phyloP scores from a whole-genome alignment of 306 rosid genomes.

The Glycine latifolia region DNA sequence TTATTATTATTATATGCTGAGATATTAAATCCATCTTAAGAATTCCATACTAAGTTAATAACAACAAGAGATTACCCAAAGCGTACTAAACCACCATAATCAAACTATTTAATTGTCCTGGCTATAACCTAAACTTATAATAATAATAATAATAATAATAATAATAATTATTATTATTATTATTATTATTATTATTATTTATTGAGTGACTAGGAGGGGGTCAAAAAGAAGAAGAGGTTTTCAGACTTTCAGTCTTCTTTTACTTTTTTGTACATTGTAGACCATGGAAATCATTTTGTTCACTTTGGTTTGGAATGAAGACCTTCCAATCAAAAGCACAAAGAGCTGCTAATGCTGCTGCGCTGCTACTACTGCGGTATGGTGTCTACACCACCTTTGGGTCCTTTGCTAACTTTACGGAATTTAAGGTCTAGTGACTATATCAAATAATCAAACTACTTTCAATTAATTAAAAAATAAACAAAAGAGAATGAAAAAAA shows the following conservation, averaged over 20 bases:
- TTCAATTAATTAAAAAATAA: background rate
- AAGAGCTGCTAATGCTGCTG: constrained; percentile 24
- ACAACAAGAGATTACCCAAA: background rate
- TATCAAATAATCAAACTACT: constrained; percentile 12
- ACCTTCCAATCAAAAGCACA: constrained; percentile 54
- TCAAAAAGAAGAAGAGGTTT: constrained; percentile 58
- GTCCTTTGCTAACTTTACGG: constrained; percentile 50
- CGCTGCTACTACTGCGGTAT: constrained; percentile 8
- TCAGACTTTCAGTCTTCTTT: constrained; percentile 58
- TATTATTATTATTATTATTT: background rate
- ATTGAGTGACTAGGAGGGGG: constrained; percentile 39
- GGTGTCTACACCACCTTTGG: constrained; percentile 17
- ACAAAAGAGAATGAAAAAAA: too few relatives aligned
- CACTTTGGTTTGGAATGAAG: constrained; percentile 62
- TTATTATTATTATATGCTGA: background rate
- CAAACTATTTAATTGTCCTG: background rate
- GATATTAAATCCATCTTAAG: background rate
- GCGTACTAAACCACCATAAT: background rate
- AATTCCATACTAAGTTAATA: background rate
- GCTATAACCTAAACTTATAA: background rate
- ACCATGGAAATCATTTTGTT: constrained; percentile 66
- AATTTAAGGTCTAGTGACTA: constrained; percentile 44
- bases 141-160: background rate
- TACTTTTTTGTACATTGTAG: constrained; percentile 65
- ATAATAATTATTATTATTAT: background rate